Base-by-base conservation (phyloP, 495 filamentous ascomycete genomes). In the Usnea hakonensis region DNA sequence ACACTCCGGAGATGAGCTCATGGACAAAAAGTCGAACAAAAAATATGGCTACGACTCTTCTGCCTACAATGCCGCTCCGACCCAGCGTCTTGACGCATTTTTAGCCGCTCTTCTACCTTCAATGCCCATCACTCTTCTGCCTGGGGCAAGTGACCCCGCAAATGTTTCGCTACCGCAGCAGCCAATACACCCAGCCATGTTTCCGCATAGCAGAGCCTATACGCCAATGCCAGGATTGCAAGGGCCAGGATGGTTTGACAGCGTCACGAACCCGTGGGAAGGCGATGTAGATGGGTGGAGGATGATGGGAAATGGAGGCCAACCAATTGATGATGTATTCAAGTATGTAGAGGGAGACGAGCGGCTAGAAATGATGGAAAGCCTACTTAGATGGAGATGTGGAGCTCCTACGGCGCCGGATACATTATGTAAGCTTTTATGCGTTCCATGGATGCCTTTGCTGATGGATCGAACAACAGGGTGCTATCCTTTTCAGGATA, bases 1-100 rank as follows among this genome's bases (percentile, higher is more conserved):
- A 10, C 69, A 72, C 5, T 68, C 73, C 6, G 71, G 78, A 17
- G 79, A 86, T 33, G 79, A 81, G 17, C 73, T 83, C 19, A 71
- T 74, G 23, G 81, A 81, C 65, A 85, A 83, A 60, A 69, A 70
- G 30, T 69, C 68, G 6, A 73, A 71, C 32, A 95, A 93, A 70
- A 96, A 94, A 65, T 97, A 97, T 75, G 93, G 95, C 57, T 97
- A 97, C 76, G 94, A 97, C 72, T 84, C 88, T 58, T 83, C 85
- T 36, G 73, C 88, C 2, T 97, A 96, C 76, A 94, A 97, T 72
- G 78, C 92, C 14, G 73, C 86, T 0, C 95, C 94, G 3, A 90
- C 90, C 9, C 85, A 85, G 41, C 87, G 86, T 55, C 79, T 99
- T 38, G 94, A 99, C 74, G 76, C 81, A 26, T 93, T 96, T 75